phyloP scores from a whole-genome alignment of 768 basidiomycete species.

The Mycena alexandri region DNA sequence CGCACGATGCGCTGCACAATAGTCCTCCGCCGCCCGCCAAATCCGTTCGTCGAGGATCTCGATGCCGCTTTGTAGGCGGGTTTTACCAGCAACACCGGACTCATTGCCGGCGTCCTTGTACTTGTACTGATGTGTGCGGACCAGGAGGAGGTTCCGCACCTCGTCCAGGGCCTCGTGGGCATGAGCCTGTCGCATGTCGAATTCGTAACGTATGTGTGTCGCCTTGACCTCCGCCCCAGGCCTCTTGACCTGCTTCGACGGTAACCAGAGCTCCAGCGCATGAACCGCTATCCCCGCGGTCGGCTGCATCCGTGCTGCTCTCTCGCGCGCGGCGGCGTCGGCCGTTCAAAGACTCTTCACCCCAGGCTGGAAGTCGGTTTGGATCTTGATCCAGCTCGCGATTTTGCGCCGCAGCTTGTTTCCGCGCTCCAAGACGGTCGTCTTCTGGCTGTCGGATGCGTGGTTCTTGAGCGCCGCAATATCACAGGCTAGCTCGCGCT shows the following conservation, averaged over 20 bases:
- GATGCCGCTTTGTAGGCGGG: constrained; percentile 36
- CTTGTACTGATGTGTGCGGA: constrained; percentile 37
- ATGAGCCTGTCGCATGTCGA: constrained; percentile 38
- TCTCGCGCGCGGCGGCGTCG: not conserved
- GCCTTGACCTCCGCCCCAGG: constrained; percentile 10
- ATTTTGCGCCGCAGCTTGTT: constrained; percentile 17
- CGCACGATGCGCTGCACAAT: constrained; percentile 35
- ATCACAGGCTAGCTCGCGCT: not conserved
- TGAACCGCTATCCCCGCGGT: not conserved
- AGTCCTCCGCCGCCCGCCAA: constrained; percentile 31
- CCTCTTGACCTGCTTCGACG: constrained; percentile 38
- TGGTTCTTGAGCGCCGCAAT: constrained; percentile 11
- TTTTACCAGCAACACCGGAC: constrained; percentile 41
- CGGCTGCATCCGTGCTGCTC: not conserved
- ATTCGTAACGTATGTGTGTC: constrained; percentile 37
- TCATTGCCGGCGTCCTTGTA: constrained; percentile 39
- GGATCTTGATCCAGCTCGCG: not conserved
- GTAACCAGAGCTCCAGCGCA: constrained; percentile 38
- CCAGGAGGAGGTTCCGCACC: constrained; percentile 39
- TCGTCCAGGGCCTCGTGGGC: constrained; percentile 42
- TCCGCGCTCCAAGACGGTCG: constrained; percentile 28
- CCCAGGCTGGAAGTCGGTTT: not conserved
- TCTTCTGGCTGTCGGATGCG: constrained; percentile 31
- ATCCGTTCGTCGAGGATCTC: constrained; percentile 34
- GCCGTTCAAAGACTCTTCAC: not conserved